phyloP scores from a whole-genome alignment of 2,329 filamentous ascomycete species.

The Pseudogymnoascus sp. region DNA sequence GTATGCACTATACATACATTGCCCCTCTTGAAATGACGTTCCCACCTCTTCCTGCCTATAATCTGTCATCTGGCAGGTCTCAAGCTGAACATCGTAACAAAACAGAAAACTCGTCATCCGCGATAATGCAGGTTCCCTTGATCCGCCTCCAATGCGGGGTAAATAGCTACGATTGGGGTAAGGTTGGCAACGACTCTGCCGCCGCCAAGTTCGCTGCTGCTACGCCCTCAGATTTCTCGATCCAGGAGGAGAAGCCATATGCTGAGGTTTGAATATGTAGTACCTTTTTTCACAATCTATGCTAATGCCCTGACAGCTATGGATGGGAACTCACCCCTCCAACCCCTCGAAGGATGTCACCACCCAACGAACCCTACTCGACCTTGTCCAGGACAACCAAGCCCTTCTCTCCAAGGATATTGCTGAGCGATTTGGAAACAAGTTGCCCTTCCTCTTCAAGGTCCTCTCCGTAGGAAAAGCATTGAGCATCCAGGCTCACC shows the following conservation, averaged over 20 bases:
- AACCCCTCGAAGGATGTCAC: conserved; percentile 85
- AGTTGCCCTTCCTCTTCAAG: conserved; percentile 95
- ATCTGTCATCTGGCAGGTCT: conserved; percentile 3
- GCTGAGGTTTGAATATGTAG: conserved; percentile 60
- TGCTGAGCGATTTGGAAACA: conserved; percentile 65
- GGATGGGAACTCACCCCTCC: conserved; percentile 98
- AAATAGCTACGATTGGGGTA: conserved; percentile 99
- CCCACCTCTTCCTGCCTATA: conserved; percentile 7
- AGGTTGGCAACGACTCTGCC: conserved; percentile 77
- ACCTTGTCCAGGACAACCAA: conserved; percentile 80
- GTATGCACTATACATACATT: background rate
- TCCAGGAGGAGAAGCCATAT: conserved; percentile 85
- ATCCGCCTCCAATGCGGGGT: conserved; percentile 83
- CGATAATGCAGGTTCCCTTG: conserved; percentile 52
- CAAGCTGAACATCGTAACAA: conserved; percentile 7
- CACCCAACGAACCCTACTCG: conserved; percentile 77
- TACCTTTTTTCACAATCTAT: conserved; percentile 49
- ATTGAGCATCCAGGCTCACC: conserved; percentile 92
- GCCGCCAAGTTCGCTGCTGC: conserved; percentile 85
- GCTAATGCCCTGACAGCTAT: conserved; percentile 52
- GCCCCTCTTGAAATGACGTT: conserved; percentile 8
- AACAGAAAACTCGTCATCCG: background rate
- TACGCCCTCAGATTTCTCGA: conserved; percentile 67
- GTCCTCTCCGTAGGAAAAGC: conserved; percentile 94
- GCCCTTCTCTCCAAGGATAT: conserved; percentile 69